Evolutionary conservation across 768 basidiomycete species (phyloP), one percentile per base, ranked within the genome.

Genomic region (Pleurotus platypus): DNA sequence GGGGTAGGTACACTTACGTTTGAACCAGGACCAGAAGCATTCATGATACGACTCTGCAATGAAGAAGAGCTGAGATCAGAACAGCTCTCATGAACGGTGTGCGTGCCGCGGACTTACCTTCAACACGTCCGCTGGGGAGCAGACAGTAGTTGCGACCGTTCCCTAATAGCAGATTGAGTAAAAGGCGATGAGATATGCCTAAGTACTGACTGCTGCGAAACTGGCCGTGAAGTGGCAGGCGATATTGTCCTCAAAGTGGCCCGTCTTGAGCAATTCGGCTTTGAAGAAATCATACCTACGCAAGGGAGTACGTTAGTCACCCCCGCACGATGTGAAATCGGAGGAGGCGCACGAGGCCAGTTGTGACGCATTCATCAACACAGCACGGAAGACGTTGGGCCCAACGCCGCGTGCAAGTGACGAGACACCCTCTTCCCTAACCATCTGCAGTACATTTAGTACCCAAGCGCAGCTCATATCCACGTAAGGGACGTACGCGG

Each of bases 361-460:
- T 69, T 96, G 93, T 73, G 87, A 90, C 49, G 91, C 90, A 69
- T 94, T 95, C 92, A 94, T 94, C 60, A 95, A 70, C 12, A 94
- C 66, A 1, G 92, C 88, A 68, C 93, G 82, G 68, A 94, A 87
- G 5, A 93, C 85, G 63, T 96, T 96, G 0, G 94, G 94, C 2
- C 80, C 85, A 4, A 90, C 78, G 20, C 94, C 94, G 27, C 93
- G 84, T 15, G 70, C 75, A 49, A 94, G 82, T 0, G 90, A 89
- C 0, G 87, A 87, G 13, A 76, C 60, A 3, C 93, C 93, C 71
- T 96, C 93, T 69, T 95, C 92, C 1, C 85, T 80, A 9, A 93
- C 83, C 90, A 96, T 95, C 87, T 91, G 61, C 27, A 43, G 42
- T 4, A 35, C 30, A 2, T 35, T 35, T 35, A 8, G 8, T 35